Evolutionary conservation across 345 rosid species (phyloP), one percentile per base, ranked within the genome.

Genomic region (Erodium maritimum): DNA sequence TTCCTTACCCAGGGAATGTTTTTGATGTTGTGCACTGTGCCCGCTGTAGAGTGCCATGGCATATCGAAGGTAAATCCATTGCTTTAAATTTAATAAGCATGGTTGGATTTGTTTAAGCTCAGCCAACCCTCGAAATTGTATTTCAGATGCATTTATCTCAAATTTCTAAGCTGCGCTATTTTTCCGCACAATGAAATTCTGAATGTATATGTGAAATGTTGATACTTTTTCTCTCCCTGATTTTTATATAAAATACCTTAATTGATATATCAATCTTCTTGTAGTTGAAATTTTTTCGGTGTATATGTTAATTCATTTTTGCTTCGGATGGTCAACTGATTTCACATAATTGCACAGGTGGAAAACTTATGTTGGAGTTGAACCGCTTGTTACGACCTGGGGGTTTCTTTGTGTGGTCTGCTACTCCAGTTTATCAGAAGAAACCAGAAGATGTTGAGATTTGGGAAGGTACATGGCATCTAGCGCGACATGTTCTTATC

Each of bases 331-430:
- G 37, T 5, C 37, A 29, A 3, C 37, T 29, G 37, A 29, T 11
- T 29, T 29, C 14, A 61, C n/a, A n/a, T n/a, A n/a, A n/a, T 62
- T 69, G 52, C 68, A 63, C 73, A 87, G 97, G 95, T 29, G 96
- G 94, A 59, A 90, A 87, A 76, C 94, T 90, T 62, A 91, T 90
- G 42, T 58, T 87, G 77, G 97, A 90, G 77, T 81, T 90, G 68
- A 85, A 90, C 72, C 94, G 97, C 58, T 69, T 85, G 50, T 51
- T 90, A 74, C 73, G 91, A 65, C 96, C 94, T 17, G 96, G 97
- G 63, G 97, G 94, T 57, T 83, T 80, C 82, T 90, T 90, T 78
- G 74, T 90, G 68, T 90, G 96, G 96, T 90, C 97, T 67, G 97
- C 97, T 70, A 87, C 97, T 75, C 97, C 97, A 59, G 91, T 90